A percentile compares a stretch with the other conserved stretches of the same genome.
These are phyloP conservation scores for Aspergillus floridensis DNA, from an alignment of 2,329 filamentous ascomycete species.

Conservation along the genomic window DNA sequence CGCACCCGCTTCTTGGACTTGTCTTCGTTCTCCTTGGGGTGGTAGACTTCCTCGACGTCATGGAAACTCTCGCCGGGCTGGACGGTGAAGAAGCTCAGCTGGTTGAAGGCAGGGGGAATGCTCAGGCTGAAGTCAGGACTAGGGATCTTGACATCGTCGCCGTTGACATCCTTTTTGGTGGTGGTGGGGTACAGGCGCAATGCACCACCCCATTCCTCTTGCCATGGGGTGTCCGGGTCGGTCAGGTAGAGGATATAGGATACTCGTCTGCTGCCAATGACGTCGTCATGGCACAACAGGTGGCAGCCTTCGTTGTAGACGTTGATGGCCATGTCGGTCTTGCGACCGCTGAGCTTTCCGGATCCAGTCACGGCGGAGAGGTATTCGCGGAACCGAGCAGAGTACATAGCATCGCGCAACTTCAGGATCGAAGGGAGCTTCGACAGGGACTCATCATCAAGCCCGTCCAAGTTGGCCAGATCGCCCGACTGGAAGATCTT, in stretches of 20 bases:
- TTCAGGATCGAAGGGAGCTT: conserved; percentile 86
- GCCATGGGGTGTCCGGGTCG: conserved; percentile 87
- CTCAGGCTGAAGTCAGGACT: conserved; percentile 73
- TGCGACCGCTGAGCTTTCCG: conserved; percentile 82
- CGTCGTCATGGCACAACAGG: conserved; percentile 94
- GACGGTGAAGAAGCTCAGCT: conserved; percentile 96
- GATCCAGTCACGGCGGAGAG: conserved; percentile 81
- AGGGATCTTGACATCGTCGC: conserved; percentile 75
- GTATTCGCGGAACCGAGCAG: conserved; percentile 81
- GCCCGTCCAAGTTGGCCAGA: conserved; percentile 90
- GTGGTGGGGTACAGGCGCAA: conserved; percentile 78
- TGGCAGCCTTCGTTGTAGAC: conserved; percentile 96
- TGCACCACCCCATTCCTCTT: conserved; percentile 88
- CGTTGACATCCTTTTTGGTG: conserved; percentile 64
- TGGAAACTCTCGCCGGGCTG: conserved; percentile 99
- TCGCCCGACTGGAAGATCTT: conserved; percentile 99
- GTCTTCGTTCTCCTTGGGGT: conserved; percentile 58
- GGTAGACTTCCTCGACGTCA: conserved; percentile 97
- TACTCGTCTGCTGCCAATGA: conserved; percentile 92
- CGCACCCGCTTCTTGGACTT: conserved; percentile 65
- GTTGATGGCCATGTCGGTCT: conserved; percentile 99
- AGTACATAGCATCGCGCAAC: conserved; percentile 94
- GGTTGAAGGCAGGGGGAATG: conserved; percentile 95
- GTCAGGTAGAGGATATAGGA: conserved; percentile 97
- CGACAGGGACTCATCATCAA: conserved; percentile 79